Conservation (phyloP, 2,329 filamentous ascomycete species). For the Talaromyces sp. region DNA sequence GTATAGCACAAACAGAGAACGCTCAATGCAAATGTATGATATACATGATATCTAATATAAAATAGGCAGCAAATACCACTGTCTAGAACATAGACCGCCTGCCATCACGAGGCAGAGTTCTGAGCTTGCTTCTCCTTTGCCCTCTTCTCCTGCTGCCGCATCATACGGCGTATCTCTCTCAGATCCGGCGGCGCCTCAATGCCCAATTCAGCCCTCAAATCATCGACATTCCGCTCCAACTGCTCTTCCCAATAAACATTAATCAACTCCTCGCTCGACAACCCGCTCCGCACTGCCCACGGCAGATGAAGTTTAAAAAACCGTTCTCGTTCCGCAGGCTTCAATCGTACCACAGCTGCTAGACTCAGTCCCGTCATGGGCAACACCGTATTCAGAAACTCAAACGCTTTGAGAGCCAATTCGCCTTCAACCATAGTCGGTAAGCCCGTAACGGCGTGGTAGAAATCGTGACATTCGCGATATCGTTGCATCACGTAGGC, state of each 20-base stretch:
- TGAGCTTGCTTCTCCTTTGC: slow-evolving; percentile 14
- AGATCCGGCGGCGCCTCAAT: slow-evolving; percentile 89
- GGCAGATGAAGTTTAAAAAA: slow-evolving; percentile 69
- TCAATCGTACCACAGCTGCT: slow-evolving; percentile 65
- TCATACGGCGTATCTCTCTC: slow-evolving; percentile 68
- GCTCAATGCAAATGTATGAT: slow-evolving; percentile 15
- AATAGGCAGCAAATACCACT: neutral
- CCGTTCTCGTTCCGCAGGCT: slow-evolving; percentile 59
- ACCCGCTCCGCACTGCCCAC: slow-evolving; percentile 84
- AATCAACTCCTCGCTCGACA: slow-evolving; percentile 73
- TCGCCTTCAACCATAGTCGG: slow-evolving; percentile 94
- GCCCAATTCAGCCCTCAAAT: slow-evolving; percentile 68
- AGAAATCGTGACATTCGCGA: slow-evolving; percentile 96
- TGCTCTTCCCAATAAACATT: slow-evolving; percentile 99
- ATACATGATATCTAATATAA: slow-evolving; percentile 10
- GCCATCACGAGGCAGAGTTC: neutral
- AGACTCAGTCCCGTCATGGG: slow-evolving; percentile 92
- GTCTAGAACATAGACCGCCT: neutral
- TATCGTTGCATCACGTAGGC: slow-evolving; percentile 99
- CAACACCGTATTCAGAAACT: slow-evolving; percentile 89
- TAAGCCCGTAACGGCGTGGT: slow-evolving; percentile 87
- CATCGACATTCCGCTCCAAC: slow-evolving; percentile 76
- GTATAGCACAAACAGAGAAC: neutral
- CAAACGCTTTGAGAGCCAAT: slow-evolving; percentile 94
- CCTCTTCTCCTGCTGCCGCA: slow-evolving; percentile 63